Evolutionary conservation across 345 rosid species (phyloP).

Genomic region (Populus alba): DNA sequence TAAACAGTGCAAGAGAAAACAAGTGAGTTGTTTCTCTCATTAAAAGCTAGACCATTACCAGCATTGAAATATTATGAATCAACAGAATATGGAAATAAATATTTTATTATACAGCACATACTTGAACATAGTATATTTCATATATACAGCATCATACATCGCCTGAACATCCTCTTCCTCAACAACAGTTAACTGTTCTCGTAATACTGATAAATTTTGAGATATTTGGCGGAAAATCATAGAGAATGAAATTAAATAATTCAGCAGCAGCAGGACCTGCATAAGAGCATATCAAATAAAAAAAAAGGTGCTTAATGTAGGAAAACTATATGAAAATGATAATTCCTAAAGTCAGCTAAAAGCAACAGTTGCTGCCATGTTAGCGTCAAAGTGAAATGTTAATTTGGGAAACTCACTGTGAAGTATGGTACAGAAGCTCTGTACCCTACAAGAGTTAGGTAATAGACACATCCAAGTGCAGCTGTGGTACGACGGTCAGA

Average conservation of each 20-base stretch:
- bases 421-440: constrained; percentile 90
- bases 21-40: not conserved
- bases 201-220: constrained; percentile 58
- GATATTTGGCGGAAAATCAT: constrained; percentile 81
- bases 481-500: constrained; percentile 78
- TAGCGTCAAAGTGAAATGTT: not conserved
- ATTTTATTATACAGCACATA: constrained; percentile 27
- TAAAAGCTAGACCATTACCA: constrained; percentile 1
- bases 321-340: not conserved
- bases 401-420: constrained; percentile 49
- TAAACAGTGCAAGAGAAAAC: constrained; percentile 25
- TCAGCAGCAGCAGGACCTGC: constrained; percentile 80
- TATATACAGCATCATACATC: constrained; percentile 75
- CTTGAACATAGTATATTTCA: constrained; percentile 88
- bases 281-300: constrained; percentile 2
- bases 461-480: constrained; percentile 76
- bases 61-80: not conserved
- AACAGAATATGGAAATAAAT: not conserved
- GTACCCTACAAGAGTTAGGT: constrained; percentile 88
- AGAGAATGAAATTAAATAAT: constrained; percentile 72
- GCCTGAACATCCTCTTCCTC: constrained; percentile 82
- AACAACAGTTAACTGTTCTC: constrained; percentile 65
- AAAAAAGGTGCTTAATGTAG: constrained; percentile 9
- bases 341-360: constrained; percentile 6
- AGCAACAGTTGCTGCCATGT: not conserved